Percentiles rank a stretch among this genome's conserved stretches.
These are phyloP conservation scores for Nakazawaea pomicola DNA, from an alignment of 805 yeast genomes.

Conservation along the genomic window DNA sequence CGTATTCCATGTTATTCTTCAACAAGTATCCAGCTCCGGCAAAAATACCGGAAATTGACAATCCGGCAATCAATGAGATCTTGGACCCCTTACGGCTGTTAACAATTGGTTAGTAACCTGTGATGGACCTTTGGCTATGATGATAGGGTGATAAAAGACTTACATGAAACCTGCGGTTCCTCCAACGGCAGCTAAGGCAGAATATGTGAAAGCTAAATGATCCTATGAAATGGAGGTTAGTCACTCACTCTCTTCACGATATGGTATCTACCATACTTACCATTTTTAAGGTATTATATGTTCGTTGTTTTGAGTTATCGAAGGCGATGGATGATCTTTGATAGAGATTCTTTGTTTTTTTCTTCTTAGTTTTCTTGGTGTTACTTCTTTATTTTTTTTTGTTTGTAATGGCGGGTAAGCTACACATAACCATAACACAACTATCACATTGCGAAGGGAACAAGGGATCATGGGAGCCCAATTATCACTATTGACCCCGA, in stretches of 20 bases:
- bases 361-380: too few relatives aligned
- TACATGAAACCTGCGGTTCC: constrained; percentile 65
- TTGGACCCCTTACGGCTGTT: constrained; percentile 57
- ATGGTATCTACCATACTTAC: neutral
- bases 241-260: neutral
- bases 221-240: constrained; percentile 35
- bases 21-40: constrained; percentile 75
- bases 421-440: too few relatives aligned
- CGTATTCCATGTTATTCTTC: constrained; percentile 68
- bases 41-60: constrained; percentile 51
- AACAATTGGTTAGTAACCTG: neutral
- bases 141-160: constrained; percentile 16
- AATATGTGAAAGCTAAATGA: constrained; percentile 71
- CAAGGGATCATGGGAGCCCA: constrained; percentile 77
- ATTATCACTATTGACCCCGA: constrained; percentile 79
- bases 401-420: neutral
- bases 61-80: constrained; percentile 80
- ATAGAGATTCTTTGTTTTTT: too few relatives aligned
- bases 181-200: constrained; percentile 64
- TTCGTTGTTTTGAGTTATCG: too few relatives aligned
- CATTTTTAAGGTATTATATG: neutral
- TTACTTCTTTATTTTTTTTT: neutral
- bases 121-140: neutral
- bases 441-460: too few relatives aligned
- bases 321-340: too few relatives aligned